These are phyloP conservation scores for Phellopilus nigrolimitatus DNA, from an alignment of 1,284 basidiomycete genomes.

Conservation along the genomic window DNA sequence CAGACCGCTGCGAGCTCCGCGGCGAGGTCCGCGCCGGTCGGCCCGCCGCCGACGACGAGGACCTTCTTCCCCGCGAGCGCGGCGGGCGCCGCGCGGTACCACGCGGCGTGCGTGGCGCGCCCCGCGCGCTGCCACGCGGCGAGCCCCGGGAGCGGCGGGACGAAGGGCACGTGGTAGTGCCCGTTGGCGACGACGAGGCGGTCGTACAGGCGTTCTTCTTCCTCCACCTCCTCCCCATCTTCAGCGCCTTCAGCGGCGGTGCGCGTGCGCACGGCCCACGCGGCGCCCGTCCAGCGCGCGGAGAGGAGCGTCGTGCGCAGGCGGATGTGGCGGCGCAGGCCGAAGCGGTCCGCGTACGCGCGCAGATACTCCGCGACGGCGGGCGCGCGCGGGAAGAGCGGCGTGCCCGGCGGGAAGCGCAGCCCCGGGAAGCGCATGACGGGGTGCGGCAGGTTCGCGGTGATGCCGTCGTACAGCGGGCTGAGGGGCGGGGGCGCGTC, in stretches of 20 bases:
- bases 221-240: slow-evolving; percentile 13
- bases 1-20: slow-evolving; percentile 46
- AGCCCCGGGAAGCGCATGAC: slow-evolving; percentile 63
- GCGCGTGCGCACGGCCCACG: slow-evolving; percentile 51
- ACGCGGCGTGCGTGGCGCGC: slow-evolving; percentile 57
- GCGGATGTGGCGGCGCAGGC: slow-evolving; percentile 49
- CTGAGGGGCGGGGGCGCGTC: slow-evolving; percentile 50
- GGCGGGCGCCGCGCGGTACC: slow-evolving; percentile 58
- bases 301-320: slow-evolving; percentile 45
- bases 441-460: slow-evolving; percentile 72
- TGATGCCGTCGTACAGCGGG: slow-evolving; percentile 70
- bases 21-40: slow-evolving; percentile 63
- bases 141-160: slow-evolving; percentile 56
- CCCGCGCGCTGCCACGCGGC: slow-evolving; percentile 47
- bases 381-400: slow-evolving; percentile 56
- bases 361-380: slow-evolving; percentile 58
- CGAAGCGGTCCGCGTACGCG: slow-evolving; percentile 53
- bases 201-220: slow-evolving; percentile 45
- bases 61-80: slow-evolving; percentile 41
- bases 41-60: slow-evolving; percentile 66
- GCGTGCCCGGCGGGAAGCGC: slow-evolving; percentile 63
- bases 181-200: slow-evolving; percentile 68
- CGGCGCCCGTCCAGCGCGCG: slow-evolving; percentile 37
- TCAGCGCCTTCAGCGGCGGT: slow-evolving; percentile 18
- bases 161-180: slow-evolving; percentile 59